Evolutionary conservation across 148 eudicot genomes (phyloP), one percentile per base, ranked within the genome.

Genomic region (Amaranthus palmeri): DNA sequence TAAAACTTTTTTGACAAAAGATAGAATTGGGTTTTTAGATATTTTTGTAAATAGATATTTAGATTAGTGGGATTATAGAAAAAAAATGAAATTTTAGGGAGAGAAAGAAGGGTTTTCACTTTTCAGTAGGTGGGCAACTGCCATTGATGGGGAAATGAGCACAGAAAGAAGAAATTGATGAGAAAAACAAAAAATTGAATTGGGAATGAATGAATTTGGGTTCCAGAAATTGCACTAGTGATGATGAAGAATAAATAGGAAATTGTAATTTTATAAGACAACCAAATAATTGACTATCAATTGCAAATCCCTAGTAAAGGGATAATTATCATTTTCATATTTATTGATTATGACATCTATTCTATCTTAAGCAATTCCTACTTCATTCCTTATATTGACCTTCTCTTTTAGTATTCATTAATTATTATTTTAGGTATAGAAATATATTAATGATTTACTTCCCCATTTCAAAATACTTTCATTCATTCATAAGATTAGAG

Each of bases 331-430:
- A 65, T 41, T 46, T 4, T 63, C 52, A 65, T 65, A 15, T 47
- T 65, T 65, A 45, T 1, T 65, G 53, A 65, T 65, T 46, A 65
- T 46, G 68, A 65, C 68, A 65, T 65, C 40, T 45, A 42, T 42
- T 42, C 48, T 62, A 12, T 65, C 12, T 65, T 47, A 53, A 65
- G 36, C 36, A 25, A 25, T 2, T 25, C 36, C 36, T 25, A 25
- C 36, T 25, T 25, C 36, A 25, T 25, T 25, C 36, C 36, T 25
- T 25, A 25, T 25, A 0, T 25, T 25, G 36, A 25, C 36, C 36
- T 25, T 25, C 36, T 25, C 36, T 25, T 25, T 25, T 25, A 25
- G 1, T 25, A 25, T 25, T 25, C 36, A 0, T 25, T 25, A 25
- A 25, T 25, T 25, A 25, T 25, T 25, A 25, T 25, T 2, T 25